A percentile compares a stretch with the other conserved stretches of the same genome.
phyloP scores from a whole-genome alignment of 352 stramenopile genomes.

The Pythium brachiatum region DNA sequence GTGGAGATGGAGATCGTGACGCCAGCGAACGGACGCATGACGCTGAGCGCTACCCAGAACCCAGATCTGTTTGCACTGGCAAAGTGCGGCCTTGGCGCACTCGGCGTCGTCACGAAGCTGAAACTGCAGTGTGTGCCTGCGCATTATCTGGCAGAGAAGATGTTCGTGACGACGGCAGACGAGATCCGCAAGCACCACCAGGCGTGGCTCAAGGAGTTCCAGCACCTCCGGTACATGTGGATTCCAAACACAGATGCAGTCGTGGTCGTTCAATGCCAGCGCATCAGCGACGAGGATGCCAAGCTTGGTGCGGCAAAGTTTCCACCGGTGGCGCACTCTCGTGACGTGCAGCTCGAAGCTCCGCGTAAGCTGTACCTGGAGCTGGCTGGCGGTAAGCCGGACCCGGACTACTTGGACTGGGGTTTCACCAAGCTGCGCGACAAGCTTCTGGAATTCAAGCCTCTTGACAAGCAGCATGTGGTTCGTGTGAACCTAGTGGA shows the following conservation, averaged over 20 bases:
- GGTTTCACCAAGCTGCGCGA: conserved; percentile 84
- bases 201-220: conserved; percentile 68
- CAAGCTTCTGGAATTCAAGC: conserved; percentile 78
- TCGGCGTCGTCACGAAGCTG: conserved; percentile 96
- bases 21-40: conserved; percentile 88
- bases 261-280: conserved; percentile 91
- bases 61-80: conserved; percentile 89
- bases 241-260: conserved; percentile 96
- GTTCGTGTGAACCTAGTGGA: conserved; percentile 94
- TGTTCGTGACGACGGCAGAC: conserved; percentile 84
- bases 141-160: conserved; percentile 94
- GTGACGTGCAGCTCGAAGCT: conserved; percentile 68
- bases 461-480: conserved; percentile 92
- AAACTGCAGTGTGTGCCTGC: conserved; percentile 94
- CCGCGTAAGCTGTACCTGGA: conserved; percentile 82
- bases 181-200: conserved; percentile 85
- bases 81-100: conserved; percentile 93
- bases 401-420: conserved; percentile 71
- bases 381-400: conserved; percentile 49
- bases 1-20: conserved; percentile 96
- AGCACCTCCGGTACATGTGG: conserved; percentile 98
- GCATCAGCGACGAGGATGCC: conserved; percentile 44
- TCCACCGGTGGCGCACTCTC: conserved; percentile 39
- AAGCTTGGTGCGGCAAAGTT: conserved; percentile 35
- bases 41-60: conserved; percentile 77